Conservation (phyloP, 2,329 filamentous ascomycete genomes). For the Pseudogymnoascus sp. region DNA sequence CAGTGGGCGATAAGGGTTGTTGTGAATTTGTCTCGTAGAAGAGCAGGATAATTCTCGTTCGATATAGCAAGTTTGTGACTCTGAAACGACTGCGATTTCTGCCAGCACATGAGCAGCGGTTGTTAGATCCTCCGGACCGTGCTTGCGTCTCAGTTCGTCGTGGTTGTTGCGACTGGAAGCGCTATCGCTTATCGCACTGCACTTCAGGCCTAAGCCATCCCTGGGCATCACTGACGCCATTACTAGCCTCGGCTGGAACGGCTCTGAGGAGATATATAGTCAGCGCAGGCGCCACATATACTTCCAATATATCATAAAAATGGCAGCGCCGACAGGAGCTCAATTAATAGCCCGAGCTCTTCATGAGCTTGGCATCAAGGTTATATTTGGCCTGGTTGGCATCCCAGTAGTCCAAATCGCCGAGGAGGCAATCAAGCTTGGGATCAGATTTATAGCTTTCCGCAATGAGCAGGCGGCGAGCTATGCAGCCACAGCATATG, state of each 20-base stretch:
- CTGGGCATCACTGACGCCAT: slow-evolving; percentile 6
- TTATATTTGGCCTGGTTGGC: slow-evolving; percentile 27
- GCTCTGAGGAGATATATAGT: background rate
- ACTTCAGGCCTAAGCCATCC: slow-evolving; percentile 2
- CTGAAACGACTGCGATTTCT: slow-evolving; percentile 9
- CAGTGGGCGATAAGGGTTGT: background rate
- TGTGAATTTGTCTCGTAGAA: background rate
- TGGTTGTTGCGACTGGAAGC: slow-evolving; percentile 2
- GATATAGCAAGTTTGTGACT: background rate
- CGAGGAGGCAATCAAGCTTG: slow-evolving; percentile 46
- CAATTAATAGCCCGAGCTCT: slow-evolving; percentile 24
- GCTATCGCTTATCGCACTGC: slow-evolving; percentile 5
- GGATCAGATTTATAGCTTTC: slow-evolving; percentile 49
- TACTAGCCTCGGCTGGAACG: background rate
- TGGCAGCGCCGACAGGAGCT: slow-evolving; percentile 18
- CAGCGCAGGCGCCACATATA: slow-evolving; percentile 1
- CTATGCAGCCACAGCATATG: slow-evolving; percentile 50
- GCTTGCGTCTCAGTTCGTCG: slow-evolving; percentile 6
- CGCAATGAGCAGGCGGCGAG: slow-evolving; percentile 50
- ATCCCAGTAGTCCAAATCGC: slow-evolving; percentile 46
- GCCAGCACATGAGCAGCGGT: slow-evolving; percentile 7
- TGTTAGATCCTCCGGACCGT: slow-evolving; percentile 6
- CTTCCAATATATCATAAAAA: slow-evolving; percentile 7
- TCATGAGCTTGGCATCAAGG: slow-evolving; percentile 23
- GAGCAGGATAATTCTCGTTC: background rate